These are phyloP conservation scores for Talaromyces wortmannii DNA, from an alignment of 495 filamentous ascomycete genomes.

Conservation along the genomic window DNA sequence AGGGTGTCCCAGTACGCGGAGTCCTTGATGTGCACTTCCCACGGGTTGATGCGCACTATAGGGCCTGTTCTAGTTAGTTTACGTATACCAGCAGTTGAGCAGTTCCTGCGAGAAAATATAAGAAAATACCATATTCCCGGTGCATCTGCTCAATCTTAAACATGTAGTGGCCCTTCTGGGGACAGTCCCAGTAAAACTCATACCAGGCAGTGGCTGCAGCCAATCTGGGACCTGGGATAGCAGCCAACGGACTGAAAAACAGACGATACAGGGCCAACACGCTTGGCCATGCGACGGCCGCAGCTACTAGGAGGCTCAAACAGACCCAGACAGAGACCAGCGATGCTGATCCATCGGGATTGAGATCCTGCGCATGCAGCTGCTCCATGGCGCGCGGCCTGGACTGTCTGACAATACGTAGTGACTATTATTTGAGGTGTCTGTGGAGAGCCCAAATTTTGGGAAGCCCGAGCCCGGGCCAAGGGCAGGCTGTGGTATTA, in stretches of 20 bases:
- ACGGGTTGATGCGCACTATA: conserved; percentile 45
- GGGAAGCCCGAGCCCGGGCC: no score
- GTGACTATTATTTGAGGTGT: no score
- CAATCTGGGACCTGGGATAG: conserved; percentile 40
- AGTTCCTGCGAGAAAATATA: not conserved
- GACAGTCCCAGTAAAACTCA: conserved; percentile 21
- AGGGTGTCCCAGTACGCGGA: conserved; percentile 28
- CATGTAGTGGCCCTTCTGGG: conserved; percentile 13
- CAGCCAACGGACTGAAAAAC: conserved; percentile 30
- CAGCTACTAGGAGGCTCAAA: not conserved
- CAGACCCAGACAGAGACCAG: not conserved
- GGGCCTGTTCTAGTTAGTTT: conserved; percentile 25
- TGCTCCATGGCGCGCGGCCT: no score
- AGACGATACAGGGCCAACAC: conserved; percentile 24
- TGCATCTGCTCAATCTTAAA: conserved; percentile 24
- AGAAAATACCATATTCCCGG: conserved; percentile 23
- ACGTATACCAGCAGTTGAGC: not conserved
- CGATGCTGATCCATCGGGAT: not conserved
- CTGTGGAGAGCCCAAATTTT: no score
- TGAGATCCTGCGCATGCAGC: no score
- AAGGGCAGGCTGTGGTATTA: no score
- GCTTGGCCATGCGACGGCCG: not conserved
- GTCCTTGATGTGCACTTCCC: conserved; percentile 41
- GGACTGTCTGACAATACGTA: no score
- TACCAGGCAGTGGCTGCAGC: conserved; percentile 30